Evolutionary conservation across 495 filamentous ascomycete genomes (phyloP), one percentile per base, ranked within the genome.

Genomic region (Aspergillus egyptiacus): DNA sequence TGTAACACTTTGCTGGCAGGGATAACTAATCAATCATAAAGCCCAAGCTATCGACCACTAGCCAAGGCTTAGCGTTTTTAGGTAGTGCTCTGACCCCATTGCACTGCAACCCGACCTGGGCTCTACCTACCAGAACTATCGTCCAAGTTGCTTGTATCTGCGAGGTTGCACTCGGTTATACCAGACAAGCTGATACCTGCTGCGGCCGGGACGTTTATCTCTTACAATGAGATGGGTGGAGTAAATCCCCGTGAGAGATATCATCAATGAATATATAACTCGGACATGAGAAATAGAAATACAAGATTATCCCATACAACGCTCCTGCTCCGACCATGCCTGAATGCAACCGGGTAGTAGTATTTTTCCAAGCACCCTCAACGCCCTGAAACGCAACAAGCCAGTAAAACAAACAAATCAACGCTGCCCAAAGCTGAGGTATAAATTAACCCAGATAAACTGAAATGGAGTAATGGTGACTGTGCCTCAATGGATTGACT

Each of bases 1-100:
- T 53, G 50, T 53, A 53, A 53, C 50, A 22, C 43, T 47, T 20
- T 32, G 14, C 40, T 5, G 33, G 28, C n/a, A 4, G 18, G 22
- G n/a, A 33, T 10, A 22, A 10, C 27, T 24, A 28, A 13, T 24
- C 6, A 2, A 6, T 6, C 11, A 35, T 10, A 13, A 22, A 19
- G 37, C 46, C 35, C 15, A 17, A 33, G 19, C 24, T n/a, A n/a
- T n/a, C n/a, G 24, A 6, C 20, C 39, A 15, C 24, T 43, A 37
- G 39, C 25, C 32, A 33, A 33, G 17, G 3, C 18, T 33, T 33
- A 28, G 28, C 11, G 41, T 19, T 33, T 6, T 4, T n/a, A 31
- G 15, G 15, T 18, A n/a, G n/a, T 23, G 6, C 8, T 24, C 13
- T 17, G n/a, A 9, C 30, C 17, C 15, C 9, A 11, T 10, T 30